Evolutionary conservation across 768 basidiomycete genomes (phyloP), one percentile per base, ranked within the genome.

Genomic region (Lactarius tabidus): DNA sequence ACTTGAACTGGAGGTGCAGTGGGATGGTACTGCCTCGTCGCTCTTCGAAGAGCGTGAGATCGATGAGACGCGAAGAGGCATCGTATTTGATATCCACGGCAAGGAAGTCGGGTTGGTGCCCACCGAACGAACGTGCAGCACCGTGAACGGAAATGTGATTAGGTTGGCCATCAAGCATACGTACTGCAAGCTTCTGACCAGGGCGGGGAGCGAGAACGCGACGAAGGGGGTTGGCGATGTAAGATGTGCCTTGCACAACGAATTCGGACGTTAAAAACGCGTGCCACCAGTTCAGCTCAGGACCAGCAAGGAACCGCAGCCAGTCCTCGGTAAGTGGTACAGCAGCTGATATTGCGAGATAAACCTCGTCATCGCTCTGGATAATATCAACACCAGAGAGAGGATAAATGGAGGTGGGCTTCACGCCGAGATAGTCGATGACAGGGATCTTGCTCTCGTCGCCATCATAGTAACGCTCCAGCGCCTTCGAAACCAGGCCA

Each of bases 201-300:
- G 74, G 72, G 57, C 95, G 90, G 61, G 96, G 95, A 38, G 86
- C 82, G 66, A 98, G 90, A 29, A 97, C 79, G 52, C 94, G 88
- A 70, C 88, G 85, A 70, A 98, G 81, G 36, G 93, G 94, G 76
- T 98, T 98, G 70, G 92, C 86, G 70, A 97, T 78, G 76, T 94
- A 95, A 5, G 86, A 83, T 1, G 82, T 80, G 39, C 93, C 97
- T 72, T 94, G 96, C 28, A 96, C 89, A 70, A 98, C 85, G 64
- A 85, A 95, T 57, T 83, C 80, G 5, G 91, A 91, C 2, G 86
- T 84, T 62, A 95, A 76, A 60, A 97, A 82, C 7, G 97, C 96
- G 55, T 88, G 82, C 52, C 95, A 80, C 97, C 97, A 98, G 74
- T 78, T 84, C 60, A 95, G 79, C 63, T 87, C 79, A n/a, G 86